These are phyloP conservation scores for Pseudognaphalium luteoalbum DNA, from an alignment of 129 eudicot genomes.

Conservation along the genomic window DNA sequence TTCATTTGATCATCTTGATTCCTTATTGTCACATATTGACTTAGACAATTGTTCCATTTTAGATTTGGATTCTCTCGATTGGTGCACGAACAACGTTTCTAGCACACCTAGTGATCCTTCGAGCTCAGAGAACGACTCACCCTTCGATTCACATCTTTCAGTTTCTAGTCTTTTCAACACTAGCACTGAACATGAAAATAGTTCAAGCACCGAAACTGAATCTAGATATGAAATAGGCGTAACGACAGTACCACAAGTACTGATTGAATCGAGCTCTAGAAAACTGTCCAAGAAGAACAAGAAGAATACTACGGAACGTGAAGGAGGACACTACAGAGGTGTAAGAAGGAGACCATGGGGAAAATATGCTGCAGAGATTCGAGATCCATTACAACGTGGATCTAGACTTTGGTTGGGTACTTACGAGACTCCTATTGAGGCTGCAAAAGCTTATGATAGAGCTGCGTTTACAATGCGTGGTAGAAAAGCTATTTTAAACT, in stretches of 20 bases:
- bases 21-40: slow-evolving; percentile 5
- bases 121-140: slow-evolving; percentile 10
- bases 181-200: background rate
- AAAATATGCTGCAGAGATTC: slow-evolving; percentile 80
- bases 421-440: slow-evolving; percentile 62
- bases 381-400: slow-evolving; percentile 65
- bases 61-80: background rate
- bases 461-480: slow-evolving; percentile 77
- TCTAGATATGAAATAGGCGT: background rate
- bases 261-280: slow-evolving; percentile 18
- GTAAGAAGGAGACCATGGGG: slow-evolving; percentile 82
- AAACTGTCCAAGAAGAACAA: slow-evolving; percentile 34
- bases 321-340: slow-evolving; percentile 57
- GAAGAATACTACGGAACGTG: slow-evolving; percentile 19
- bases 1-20: slow-evolving; percentile 5
- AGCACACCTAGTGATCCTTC: slow-evolving; percentile 29
- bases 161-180: slow-evolving; percentile 23
- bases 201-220: background rate
- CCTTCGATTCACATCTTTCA: slow-evolving; percentile 22
- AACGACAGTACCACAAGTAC: background rate
- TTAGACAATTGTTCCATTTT: slow-evolving; percentile 20
- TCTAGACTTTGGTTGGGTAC: slow-evolving; percentile 80
- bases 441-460: slow-evolving; percentile 70
- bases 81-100: slow-evolving; percentile 7
- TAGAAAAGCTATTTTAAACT: slow-evolving; percentile 68